Percentiles rank a stretch among this genome's conserved stretches.
Conservation (phyloP, 1,284 basidiomycete genomes). For the Ganoderma sinense region DNA sequence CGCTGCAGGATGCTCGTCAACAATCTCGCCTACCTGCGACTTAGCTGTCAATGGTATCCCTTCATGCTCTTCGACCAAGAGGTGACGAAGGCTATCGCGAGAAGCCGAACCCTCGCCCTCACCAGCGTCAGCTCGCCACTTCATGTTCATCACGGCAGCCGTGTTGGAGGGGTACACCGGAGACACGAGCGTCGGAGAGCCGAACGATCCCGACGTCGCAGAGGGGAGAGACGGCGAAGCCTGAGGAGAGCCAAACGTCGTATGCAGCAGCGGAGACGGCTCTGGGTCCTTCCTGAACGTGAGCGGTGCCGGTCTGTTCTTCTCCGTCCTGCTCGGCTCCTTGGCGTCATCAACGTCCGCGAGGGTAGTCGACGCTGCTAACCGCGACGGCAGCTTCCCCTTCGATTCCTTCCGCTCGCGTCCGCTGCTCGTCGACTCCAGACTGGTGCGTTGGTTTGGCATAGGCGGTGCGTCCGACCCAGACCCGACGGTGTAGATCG, state of each 20-base stretch:
- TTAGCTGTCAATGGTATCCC: slow-evolving; percentile 22
- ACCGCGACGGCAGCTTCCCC: slow-evolving; percentile 20
- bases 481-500: slow-evolving; percentile 36
- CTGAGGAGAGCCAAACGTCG: slow-evolving; percentile 58
- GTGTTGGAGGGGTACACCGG: slow-evolving; percentile 29
- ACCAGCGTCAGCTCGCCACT: slow-evolving; percentile 41
- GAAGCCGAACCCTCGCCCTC: slow-evolving; percentile 13
- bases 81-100: not conserved
- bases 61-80: not conserved
- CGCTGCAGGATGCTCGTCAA: slow-evolving; percentile 13
- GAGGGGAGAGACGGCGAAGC: slow-evolving; percentile 44
- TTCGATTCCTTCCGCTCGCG: slow-evolving; percentile 25
- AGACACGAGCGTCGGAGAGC: slow-evolving; percentile 31
- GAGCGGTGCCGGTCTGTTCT: slow-evolving; percentile 32
- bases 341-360: slow-evolving; percentile 17
- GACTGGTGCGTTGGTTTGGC: slow-evolving; percentile 38
- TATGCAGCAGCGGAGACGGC: slow-evolving; percentile 57
- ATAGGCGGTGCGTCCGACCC: slow-evolving; percentile 43
- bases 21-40: slow-evolving; percentile 22
- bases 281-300: slow-evolving; percentile 25
- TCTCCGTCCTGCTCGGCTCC: slow-evolving; percentile 21
- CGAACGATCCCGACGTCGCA: slow-evolving; percentile 30
- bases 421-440: slow-evolving; percentile 24
- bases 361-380: slow-evolving; percentile 20
- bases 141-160: slow-evolving; percentile 43